phyloP scores from a whole-genome alignment of 2,329 filamentous ascomycete genomes.

The Colletotrichum lupini region DNA sequence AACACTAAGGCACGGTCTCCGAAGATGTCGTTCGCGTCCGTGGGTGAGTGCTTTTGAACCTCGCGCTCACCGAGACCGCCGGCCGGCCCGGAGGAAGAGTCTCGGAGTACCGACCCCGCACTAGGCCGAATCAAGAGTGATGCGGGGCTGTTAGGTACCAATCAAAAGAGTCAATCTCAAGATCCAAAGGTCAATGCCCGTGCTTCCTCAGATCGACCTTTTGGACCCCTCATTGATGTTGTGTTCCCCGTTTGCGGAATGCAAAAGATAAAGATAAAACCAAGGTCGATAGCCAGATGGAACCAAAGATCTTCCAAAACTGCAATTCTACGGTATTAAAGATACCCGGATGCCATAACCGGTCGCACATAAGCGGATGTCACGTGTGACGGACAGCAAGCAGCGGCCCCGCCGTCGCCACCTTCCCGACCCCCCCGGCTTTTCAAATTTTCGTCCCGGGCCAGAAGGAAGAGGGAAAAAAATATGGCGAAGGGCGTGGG shows the following conservation, averaged over 20 bases:
- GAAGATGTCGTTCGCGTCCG: not conserved
- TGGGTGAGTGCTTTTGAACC: not conserved
- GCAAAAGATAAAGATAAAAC: too few relatives aligned
- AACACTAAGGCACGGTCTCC: not conserved
- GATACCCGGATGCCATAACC: not conserved
- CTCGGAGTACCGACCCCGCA: conserved; percentile 19
- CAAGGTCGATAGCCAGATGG: not conserved
- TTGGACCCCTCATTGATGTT: not conserved
- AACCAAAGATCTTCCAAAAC: not conserved
- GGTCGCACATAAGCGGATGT: not conserved
- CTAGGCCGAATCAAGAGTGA: not conserved
- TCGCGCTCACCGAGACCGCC: not conserved
- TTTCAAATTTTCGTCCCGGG: not conserved
- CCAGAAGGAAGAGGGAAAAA: not conserved
- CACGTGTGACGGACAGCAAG: conserved; percentile 1
- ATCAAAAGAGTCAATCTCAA: not conserved
- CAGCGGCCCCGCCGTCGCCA: conserved; percentile 20
- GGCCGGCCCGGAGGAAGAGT: not conserved
- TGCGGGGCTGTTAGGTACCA: not conserved
- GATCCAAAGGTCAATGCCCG: not conserved
- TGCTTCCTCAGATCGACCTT: not conserved
- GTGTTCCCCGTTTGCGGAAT: not conserved
- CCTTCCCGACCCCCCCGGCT: conserved; percentile 7
- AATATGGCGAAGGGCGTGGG: conserved; percentile 23
- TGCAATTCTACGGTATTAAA: not conserved